Percentiles rank a stretch among this genome's conserved stretches.
Evolutionary conservation across 1,284 basidiomycete genomes (phyloP).

Genomic region (Exobasidium rhododendri): DNA sequence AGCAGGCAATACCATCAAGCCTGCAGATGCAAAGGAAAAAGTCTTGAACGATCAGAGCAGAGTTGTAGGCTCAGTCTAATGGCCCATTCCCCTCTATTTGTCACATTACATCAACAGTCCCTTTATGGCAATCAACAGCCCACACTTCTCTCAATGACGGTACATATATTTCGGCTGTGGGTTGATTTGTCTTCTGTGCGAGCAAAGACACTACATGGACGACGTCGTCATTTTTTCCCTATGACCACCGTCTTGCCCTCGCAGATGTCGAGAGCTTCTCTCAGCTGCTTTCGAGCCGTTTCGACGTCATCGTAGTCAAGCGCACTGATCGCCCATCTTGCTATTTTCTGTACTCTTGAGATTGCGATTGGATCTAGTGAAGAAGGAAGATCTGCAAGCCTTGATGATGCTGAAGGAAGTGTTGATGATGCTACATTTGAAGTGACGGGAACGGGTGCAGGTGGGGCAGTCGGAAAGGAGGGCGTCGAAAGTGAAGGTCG

Average conservation of each 20-base stretch:
- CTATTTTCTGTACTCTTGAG: constrained; percentile 40
- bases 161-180: no score
- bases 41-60: constrained; percentile 76
- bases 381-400: constrained; percentile 67
- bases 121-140: no score
- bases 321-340: constrained; percentile 45
- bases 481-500: constrained; percentile 60
- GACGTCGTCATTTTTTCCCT: no score
- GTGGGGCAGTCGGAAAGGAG: constrained; percentile 62
- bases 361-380: constrained; percentile 24
- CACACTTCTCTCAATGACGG: no score
- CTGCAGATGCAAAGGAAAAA: constrained; percentile 65
- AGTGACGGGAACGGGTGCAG: constrained; percentile 61
- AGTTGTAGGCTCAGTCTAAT: constrained; percentile 55
- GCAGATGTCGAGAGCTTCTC: constrained; percentile 41
- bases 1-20: constrained; percentile 31
- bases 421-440: constrained; percentile 28
- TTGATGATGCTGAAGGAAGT: constrained; percentile 21
- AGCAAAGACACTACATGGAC: no score
- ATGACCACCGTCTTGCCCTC: constrained; percentile 24
- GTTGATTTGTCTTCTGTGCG: no score
- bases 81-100: no score
- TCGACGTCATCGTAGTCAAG: constrained; percentile 53
- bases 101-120: no score
- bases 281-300: constrained; percentile 42